Base-by-base conservation (phyloP, 192 early-diverging fungal species). In the Rhizoclosmatium globosum region DNA sequence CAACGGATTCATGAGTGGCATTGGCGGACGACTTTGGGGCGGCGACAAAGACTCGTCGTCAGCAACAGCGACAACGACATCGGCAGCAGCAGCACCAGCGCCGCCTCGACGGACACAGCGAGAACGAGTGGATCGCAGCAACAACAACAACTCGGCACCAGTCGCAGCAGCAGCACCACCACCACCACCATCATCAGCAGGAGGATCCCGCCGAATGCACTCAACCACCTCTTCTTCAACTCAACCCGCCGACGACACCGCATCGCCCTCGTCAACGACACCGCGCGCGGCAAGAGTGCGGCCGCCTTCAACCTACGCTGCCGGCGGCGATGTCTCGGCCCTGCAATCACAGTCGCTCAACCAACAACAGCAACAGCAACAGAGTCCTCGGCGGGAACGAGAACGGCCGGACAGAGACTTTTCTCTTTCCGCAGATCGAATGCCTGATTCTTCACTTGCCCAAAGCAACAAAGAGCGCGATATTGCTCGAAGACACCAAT, bases 391-490 rank as follows among this genome's bases (percentile, higher is more conserved):
- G 23, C 50, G 57, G 59, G n/a, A 58, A n/a, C 56, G 59, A n/a
- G 72, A 74, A 62, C 56, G 72, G 2, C 72, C 72, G 39, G 72
- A 74, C 42, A 56, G 72, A 4, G 41, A 41, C 47, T 7, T n/a
- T 6, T 1, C 21, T 1, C 38, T 43, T 11, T 4, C 66, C 4
- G 43, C 15, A 41, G 43, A 9, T 6, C 42, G 13, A 15, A 7
- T 43, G 41, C 9, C 23, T 21, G 11, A 23, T 17, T 21, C 42
- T 4, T 15, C 15, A 9, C 7, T 43, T 31, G 11, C 61, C 17
- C 56, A 7, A 17, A 59, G 48, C n/a, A n/a, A n/a, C 72, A 74
- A 74, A 42, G 72, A 74, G 72, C 72, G 72, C 72, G 72, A 74
- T 42, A 74, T 74, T 62, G 58, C 56, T 7, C 57, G 72, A 17